These are phyloP conservation scores for Cladophialophora psammophila DNA, from an alignment of 2,329 filamentous ascomycete genomes.

Conservation along the genomic window DNA sequence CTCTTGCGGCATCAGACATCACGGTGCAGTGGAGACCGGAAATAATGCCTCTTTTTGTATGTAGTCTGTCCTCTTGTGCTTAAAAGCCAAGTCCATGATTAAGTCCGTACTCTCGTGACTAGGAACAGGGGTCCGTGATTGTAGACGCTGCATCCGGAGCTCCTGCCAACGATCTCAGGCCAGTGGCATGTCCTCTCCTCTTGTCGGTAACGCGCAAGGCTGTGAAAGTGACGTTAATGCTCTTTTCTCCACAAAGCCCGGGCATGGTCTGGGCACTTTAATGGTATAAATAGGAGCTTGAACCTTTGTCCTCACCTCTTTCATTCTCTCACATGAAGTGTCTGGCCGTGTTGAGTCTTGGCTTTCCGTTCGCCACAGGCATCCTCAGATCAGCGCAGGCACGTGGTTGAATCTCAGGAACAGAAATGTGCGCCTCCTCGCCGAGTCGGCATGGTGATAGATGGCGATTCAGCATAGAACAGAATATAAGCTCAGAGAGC, in stretches of 20 bases:
- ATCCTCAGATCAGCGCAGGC: background rate
- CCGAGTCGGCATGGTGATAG: too few relatives aligned
- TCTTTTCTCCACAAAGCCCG: background rate
- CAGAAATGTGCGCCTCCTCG: background rate
- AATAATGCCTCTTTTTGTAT: background rate
- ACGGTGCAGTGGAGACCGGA: too few relatives aligned
- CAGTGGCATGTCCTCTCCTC: background rate
- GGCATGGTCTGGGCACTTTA: background rate
- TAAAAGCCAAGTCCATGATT: background rate
- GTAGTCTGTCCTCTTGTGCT: background rate
- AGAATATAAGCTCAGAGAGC: background rate
- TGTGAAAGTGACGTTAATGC: conserved; percentile 2
- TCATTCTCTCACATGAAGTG: background rate
- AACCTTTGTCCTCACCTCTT: background rate
- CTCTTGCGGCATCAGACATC: background rate
- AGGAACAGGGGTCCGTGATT: too few relatives aligned
- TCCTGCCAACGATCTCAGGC: background rate
- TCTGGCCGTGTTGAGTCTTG: background rate
- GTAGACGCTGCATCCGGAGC: too few relatives aligned
- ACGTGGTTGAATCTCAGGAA: background rate
- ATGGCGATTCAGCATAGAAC: background rate
- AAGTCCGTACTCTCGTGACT: background rate
- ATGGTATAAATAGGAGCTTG: background rate
- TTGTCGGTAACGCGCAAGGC: background rate
- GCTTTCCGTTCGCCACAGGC: background rate